Base-by-base conservation (phyloP, 495 filamentous ascomycete genomes). In the Darksidea phi region DNA sequence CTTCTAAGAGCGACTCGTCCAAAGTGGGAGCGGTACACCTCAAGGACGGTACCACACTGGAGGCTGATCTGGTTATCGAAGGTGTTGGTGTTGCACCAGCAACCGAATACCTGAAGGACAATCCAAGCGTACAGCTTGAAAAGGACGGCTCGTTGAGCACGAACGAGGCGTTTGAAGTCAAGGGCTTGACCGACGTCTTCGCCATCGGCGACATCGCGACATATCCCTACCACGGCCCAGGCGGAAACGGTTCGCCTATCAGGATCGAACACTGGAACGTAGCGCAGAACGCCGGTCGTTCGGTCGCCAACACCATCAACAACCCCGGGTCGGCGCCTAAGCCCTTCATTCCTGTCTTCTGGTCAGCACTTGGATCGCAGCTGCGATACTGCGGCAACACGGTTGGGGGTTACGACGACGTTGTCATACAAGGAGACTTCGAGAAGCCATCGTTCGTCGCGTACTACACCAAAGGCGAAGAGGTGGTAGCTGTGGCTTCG, bases 191-290 rank as follows among this genome's bases (percentile, higher is more conserved):
- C 50, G 86, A 90, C 67, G 93, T 96, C 53, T 97, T 88, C 70
- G 94, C 94, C 38, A 86, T 98, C 61, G 94, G 94, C 49, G 94
- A 98, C 71, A 97, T 98, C 55, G 92, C 94, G 7, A 94, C 91
- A 1, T 96, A 90, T 70, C 93, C 93, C 0, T 98, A 97, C 76
- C 82, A 90, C 71, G 92, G 93, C 1, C 92, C 93, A 0, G 90
- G 89, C n/a, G 83, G 87, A 1, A 76, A 86, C 61, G 88, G 89
- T 54, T 78, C 76, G 4, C 78, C 78, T 24, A 82, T 81, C 1
- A 79, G 90, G 56, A 96, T 96, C 73, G 95, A 98, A 77, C 94
- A 98, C 72, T 98, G 92, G 93, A 91, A 97, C 72, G 94, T 98
- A 1, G 94, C 94, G 2, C 94, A 97, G 74, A 97, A 97, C 64